Base-by-base conservation (phyloP, 192 early-diverging fungal species). In the Coemansia sp. region DNA sequence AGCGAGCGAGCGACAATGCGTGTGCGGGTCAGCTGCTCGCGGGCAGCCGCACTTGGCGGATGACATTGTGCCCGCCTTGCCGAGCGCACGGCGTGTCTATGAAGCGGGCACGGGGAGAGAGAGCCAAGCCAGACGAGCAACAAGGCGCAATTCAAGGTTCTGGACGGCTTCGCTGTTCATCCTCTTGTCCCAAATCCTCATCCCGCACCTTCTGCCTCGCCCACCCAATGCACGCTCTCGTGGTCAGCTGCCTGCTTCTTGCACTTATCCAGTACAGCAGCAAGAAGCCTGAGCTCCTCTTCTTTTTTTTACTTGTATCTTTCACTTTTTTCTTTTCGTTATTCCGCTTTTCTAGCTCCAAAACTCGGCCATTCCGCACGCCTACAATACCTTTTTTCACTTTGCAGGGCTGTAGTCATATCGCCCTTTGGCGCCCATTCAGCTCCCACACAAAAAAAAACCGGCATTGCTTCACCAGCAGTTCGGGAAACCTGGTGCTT, bases 131-230 rank as follows among this genome's bases (percentile, higher is more conserved):
- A 32, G 6, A 33, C 28, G 55, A 17, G 28, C 55, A 32, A 35
- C 26, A 67, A 68, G 58, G 61, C 42, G 62, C 53, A 61, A 74
- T 80, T 80, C 78, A 75, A 64, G 50, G 78, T 80, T 80, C 78
- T 80, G 69, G 47, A 75, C 73, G 52, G 68, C 62, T 80, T 80
- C 78, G 67, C 73, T 80, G 70, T 65, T 65, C 63, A 58, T 58
- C 55, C 55, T 44, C 14, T 32, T 32, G 55, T 32, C 52, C 26
- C 52, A 26, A 53, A 53, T 53, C 52, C 52, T 7, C 30, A 58
- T 58, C 55, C 55, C 26, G 52, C 52, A 4, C 17, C 55, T 58
- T 33, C 55, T 58, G 55, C n/a, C 55, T 58, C 26, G 26, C 26
- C 32, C 55, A n/a, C 55, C 55, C 55, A 58, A 58, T 63, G 61